Base-by-base conservation (phyloP, 495 filamentous ascomycete species). In the Pyronema omphalodes region DNA sequence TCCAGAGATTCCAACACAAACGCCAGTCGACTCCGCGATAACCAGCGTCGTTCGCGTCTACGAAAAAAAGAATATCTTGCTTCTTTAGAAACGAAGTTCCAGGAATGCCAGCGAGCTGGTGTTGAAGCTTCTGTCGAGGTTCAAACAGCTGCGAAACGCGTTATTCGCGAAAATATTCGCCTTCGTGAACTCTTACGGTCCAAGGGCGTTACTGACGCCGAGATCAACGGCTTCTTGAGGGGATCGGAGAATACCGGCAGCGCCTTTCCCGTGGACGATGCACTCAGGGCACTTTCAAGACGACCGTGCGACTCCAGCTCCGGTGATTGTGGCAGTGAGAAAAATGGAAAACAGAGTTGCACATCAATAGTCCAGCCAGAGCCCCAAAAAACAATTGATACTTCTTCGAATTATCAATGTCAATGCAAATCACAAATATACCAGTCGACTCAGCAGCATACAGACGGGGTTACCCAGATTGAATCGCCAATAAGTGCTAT, bases 21-120 rank as follows among this genome's bases (percentile, higher is more conserved):
- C 52, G 61, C 62, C 37, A 58, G 68, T 17, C 77, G 79, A 40
- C 73, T 80, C 45, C 74, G 86, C n/a, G 82, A 88, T 46, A 91
- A 91, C 64, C 86, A 91, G 61, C 76, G 86, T 43, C 81, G 79
- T 37, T 86, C 82, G 45, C 79, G 86, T 19, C 83, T 84, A 9
- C 72, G 80, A 18, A 77, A 77, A 55, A 86, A 84, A 68, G 80
- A 87, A 62, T 84, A 93, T 63, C 66, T 86, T 15, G 69, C 76
- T 36, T 78, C 83, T 18, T 70, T 91, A 33, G 85, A 91, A 62
- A 63, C 73, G 41, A 79, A 76, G 53, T 63, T 85, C 44, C 73
- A 74, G n/a, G 56, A 67, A 7, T 80, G 71, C 58, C 79, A 88
- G 61, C 68, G 67, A 8, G 61, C 68, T 17, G 79, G 82, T 11